These are phyloP conservation scores for Pythium aristosporum DNA, from an alignment of 352 stramenopile genomes.

Conservation along the genomic window DNA sequence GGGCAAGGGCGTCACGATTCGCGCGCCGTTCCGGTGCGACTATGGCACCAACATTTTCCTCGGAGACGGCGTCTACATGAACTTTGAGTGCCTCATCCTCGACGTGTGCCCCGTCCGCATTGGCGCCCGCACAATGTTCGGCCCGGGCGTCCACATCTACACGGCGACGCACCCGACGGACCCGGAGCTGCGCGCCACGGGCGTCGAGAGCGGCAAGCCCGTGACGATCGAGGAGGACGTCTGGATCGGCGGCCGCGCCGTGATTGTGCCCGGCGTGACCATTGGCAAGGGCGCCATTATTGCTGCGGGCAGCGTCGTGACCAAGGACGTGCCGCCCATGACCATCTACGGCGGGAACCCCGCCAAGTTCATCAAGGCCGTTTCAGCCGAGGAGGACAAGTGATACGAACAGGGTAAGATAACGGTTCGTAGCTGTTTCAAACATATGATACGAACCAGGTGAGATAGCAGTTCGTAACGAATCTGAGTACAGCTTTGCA, in stretches of 20 bases:
- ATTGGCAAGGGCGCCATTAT: conserved; percentile 67
- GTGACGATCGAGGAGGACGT: conserved; percentile 81
- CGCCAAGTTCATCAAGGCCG: conserved; percentile 70
- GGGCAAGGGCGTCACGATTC: conserved; percentile 50
- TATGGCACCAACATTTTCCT: conserved; percentile 86
- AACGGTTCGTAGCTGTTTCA: too few species aligned
- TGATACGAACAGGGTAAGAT: not conserved
- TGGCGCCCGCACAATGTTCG: conserved; percentile 71
- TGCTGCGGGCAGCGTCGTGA: conserved; percentile 79
- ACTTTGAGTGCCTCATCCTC: conserved; percentile 87
- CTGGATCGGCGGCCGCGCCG: conserved; percentile 79
- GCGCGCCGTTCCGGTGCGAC: conserved; percentile 87
- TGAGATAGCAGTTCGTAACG: not conserved
- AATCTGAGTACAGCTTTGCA: not conserved
- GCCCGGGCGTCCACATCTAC: conserved; percentile 75
- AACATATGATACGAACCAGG: not conserved
- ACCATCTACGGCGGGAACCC: conserved; percentile 69
- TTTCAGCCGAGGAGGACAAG: conserved; percentile 12
- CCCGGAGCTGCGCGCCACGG: conserved; percentile 34
- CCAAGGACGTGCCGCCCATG: conserved; percentile 63
- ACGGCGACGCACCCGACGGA: conserved; percentile 80
- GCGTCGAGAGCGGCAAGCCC: conserved; percentile 60
- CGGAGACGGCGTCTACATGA: conserved; percentile 81
- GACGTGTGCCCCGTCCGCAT: conserved; percentile 81
- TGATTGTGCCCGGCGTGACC: conserved; percentile 64